Evolutionary conservation across 805 yeast genomes (phyloP).

Genomic region (Wickerhamomyces kurtzmanii): DNA sequence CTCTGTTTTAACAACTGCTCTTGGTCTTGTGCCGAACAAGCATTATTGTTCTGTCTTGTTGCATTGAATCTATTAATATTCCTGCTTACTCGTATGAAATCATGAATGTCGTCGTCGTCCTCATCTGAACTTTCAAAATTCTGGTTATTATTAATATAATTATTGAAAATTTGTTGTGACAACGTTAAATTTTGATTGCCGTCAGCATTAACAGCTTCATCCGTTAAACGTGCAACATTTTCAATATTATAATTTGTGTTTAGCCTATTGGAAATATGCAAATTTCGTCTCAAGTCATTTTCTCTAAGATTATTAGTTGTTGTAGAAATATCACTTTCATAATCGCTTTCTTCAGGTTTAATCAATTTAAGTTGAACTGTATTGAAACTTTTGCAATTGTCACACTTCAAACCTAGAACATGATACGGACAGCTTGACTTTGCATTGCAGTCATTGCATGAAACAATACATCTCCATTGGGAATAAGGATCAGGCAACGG

Average conservation of each 20-base stretch:
- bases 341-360: conserved; percentile 50
- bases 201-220: no score
- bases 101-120: conserved; percentile 14
- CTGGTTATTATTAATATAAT: conserved; percentile 16
- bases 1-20: no score
- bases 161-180: conserved; percentile 18
- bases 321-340: conserved; percentile 15
- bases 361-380: conserved; percentile 64
- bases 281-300: conserved; percentile 2
- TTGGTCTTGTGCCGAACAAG: no score
- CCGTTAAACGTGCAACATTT: no score
- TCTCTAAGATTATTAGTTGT: conserved; percentile 10
- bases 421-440: conserved; percentile 70
- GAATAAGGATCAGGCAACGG: conserved; percentile 75
- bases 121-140: conserved; percentile 10
- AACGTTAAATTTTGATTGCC: conserved; percentile 10
- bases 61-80: conserved; percentile 2
- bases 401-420: conserved; percentile 79
- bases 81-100: conserved; percentile 13
- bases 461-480: conserved; percentile 63
- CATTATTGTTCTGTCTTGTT: no score
- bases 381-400: conserved; percentile 80
- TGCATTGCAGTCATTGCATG: conserved; percentile 84
- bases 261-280: conserved; percentile 7
- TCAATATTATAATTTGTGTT: conserved; percentile 17